Percentiles rank a stretch among this genome's conserved stretches.
Evolutionary conservation across 208 protist genomes (phyloP).

Genomic region (Acanthamoeba healyi): DNA sequence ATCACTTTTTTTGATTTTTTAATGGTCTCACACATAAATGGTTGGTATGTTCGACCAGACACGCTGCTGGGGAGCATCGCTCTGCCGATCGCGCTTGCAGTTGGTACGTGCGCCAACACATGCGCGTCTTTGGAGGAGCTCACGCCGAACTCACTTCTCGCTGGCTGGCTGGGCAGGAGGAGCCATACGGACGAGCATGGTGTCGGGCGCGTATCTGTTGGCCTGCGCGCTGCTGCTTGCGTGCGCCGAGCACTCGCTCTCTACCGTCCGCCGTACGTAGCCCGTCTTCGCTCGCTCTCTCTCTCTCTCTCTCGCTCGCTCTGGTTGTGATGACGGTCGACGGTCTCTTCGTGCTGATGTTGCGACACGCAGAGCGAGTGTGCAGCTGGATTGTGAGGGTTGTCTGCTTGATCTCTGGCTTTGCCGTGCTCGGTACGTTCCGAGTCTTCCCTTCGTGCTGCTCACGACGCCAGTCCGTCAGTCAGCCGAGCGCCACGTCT

Average conservation of each 20-base stretch:
- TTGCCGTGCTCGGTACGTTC: background rate
- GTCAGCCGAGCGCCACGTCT: too few relatives aligned
- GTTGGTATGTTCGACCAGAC: too few relatives aligned
- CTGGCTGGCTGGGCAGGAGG: background rate
- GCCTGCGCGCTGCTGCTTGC: background rate
- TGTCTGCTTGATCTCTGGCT: conserved; percentile 10
- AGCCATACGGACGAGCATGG: background rate
- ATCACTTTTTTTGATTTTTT: too few relatives aligned
- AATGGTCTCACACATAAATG: too few relatives aligned
- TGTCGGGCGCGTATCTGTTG: conserved; percentile 10
- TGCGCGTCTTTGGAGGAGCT: too few relatives aligned
- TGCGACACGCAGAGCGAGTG: background rate
- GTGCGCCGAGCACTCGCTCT: conserved; percentile 6
- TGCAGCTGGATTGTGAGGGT: background rate
- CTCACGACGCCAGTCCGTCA: too few relatives aligned
- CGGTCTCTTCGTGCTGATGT: background rate
- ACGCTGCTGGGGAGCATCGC: background rate
- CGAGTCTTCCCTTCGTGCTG: too few relatives aligned
- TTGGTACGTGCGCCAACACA: background rate
- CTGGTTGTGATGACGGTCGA: background rate
- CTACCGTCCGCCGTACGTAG: background rate
- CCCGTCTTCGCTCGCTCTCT: background rate
- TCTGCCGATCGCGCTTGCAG: background rate
- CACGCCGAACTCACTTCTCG: background rate
- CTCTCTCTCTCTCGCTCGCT: background rate